Conservation (phyloP, 75 land plant genomes). For the Adiantum capillusveneris region DNA sequence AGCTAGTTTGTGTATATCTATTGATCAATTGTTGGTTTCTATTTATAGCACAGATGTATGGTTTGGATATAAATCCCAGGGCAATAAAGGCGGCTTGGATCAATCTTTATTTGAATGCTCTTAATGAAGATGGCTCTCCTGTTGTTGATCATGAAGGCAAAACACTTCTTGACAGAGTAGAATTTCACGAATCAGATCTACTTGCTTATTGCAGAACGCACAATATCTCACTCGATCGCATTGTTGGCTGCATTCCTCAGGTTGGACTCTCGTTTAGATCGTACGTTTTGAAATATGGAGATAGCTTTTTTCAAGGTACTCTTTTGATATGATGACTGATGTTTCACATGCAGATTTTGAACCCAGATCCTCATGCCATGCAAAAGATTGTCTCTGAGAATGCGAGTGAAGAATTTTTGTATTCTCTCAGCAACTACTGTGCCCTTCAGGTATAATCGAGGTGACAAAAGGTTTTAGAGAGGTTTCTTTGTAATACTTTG, state of each 20-base stretch:
- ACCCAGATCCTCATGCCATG: constrained; percentile 98
- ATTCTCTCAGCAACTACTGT: constrained; percentile 94
- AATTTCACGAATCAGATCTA: constrained; percentile 94
- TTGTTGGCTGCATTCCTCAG: constrained; percentile 98
- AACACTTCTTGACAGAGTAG: constrained; percentile 85
- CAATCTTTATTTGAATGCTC: constrained; percentile 81
- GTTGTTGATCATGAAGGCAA: constrained; percentile 77
- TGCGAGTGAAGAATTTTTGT: constrained; percentile 94
- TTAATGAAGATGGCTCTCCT: constrained; percentile 73
- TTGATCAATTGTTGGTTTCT: too few species aligned
- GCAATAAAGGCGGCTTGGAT: constrained; percentile 94
- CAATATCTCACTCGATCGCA: constrained; percentile 78
- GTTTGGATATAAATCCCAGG: constrained; percentile 96
- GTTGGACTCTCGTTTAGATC: constrained; percentile 25
- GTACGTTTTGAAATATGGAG: background rate
- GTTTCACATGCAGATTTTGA: constrained; percentile 60
- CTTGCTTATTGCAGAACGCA: constrained; percentile 74
- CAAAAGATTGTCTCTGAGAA: constrained; percentile 90
- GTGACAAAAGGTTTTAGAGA: too few species aligned
- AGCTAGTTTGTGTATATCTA: too few species aligned
- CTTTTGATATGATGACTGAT: too few species aligned
- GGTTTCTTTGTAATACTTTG: too few species aligned
- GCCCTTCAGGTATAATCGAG: constrained; percentile 94
- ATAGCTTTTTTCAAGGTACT: background rate
- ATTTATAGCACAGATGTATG: constrained; percentile 61